A percentile compares a stretch with the other conserved stretches of the same genome.
These are phyloP conservation scores for Pseudohalonectria lignicola DNA, from an alignment of 2,329 filamentous ascomycete genomes.

Conservation along the genomic window DNA sequence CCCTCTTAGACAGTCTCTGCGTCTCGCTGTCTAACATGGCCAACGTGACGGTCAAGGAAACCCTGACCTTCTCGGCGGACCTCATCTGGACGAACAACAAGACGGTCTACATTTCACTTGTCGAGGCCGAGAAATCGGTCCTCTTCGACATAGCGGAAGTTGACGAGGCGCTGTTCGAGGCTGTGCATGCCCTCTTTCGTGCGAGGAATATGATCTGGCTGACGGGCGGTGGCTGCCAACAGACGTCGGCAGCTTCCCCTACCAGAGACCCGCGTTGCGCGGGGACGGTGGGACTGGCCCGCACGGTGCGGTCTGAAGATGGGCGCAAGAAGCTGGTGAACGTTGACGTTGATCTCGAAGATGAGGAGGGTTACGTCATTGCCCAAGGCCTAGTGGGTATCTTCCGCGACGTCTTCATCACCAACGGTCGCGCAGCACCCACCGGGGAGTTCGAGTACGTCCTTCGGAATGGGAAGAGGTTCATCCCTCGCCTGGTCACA, in stretches of 20 bases:
- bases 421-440: no score
- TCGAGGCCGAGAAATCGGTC: constrained; percentile 22
- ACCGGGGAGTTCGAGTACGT: constrained; percentile 24
- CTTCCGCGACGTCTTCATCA: constrained; percentile 8
- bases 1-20: no score
- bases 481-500: constrained; percentile 31
- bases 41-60: no score
- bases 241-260: constrained; percentile 15
- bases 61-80: no score
- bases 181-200: constrained; percentile 26
- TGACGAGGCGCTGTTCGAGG: constrained; percentile 23
- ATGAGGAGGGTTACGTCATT: no score
- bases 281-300: constrained; percentile 31
- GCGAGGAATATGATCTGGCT: constrained; percentile 35
- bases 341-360: constrained; percentile 24
- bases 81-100: no score
- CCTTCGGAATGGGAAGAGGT: constrained; percentile 1
- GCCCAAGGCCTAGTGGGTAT: not conserved
- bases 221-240: constrained; percentile 29
- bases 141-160: constrained; percentile 32
- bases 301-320: constrained; percentile 38
- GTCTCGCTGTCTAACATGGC: no score
- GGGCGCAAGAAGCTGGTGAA: constrained; percentile 28
- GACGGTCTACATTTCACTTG: constrained; percentile 28
- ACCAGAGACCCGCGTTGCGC: constrained; percentile 25